These are phyloP conservation scores for Enteropsectra breve DNA, from an alignment of 371 early-diverging fungal genomes.

Conservation along the genomic window DNA sequence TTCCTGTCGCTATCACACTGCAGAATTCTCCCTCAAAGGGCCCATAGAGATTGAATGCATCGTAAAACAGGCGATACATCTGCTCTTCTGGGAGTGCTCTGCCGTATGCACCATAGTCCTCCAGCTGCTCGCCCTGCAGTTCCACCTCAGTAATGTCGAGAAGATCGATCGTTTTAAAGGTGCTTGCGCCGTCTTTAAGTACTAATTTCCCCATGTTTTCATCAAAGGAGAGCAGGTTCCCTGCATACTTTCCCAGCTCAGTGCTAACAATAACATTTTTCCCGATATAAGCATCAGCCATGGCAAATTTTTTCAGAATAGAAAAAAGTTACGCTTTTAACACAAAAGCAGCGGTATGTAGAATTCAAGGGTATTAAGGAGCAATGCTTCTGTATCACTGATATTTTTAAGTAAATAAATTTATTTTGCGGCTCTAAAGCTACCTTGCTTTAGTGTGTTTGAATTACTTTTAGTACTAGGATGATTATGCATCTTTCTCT, in stretches of 20 bases:
- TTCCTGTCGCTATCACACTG: background rate
- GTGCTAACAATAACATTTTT: background rate
- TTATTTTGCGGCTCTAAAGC: too few relatives aligned
- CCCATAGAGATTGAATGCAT: constrained; percentile 15
- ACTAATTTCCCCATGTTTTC: background rate
- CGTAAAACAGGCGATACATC: constrained; percentile 18
- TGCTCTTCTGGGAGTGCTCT: background rate
- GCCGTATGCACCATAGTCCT: background rate
- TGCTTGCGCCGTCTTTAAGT: background rate
- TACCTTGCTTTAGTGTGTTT: too few relatives aligned
- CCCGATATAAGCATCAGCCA: constrained; percentile 1
- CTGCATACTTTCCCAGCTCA: background rate
- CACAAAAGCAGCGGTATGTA: background rate
- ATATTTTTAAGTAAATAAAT: background rate
- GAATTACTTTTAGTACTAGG: too few relatives aligned
- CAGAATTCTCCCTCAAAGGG: constrained; percentile 8
- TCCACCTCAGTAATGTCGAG: background rate
- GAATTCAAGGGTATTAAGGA: background rate
- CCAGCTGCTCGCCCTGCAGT: background rate
- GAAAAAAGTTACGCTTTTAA: background rate
- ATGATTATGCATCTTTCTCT: too few relatives aligned
- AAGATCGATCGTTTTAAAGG: background rate
- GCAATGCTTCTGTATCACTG: background rate
- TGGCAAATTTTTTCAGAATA: background rate
- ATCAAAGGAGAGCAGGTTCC: background rate